Evolutionary conservation across 1,284 basidiomycete species (phyloP).

Genomic region (Coriolopsis trogii): DNA sequence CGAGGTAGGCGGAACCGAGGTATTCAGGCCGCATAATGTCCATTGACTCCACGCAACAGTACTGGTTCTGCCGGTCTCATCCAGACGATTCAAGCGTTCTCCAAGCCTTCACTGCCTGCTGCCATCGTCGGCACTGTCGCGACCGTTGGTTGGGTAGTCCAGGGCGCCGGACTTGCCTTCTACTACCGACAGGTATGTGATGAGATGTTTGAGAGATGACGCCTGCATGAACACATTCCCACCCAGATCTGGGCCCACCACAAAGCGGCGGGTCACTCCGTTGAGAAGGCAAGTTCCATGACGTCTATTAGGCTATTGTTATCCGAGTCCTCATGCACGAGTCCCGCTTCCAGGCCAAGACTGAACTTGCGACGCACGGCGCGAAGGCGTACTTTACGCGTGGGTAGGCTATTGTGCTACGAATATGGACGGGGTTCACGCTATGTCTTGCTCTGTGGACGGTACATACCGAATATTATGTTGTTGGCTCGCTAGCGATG

Average conservation of each 20-base stretch:
- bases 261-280: conserved; percentile 79
- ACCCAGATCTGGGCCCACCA: conserved; percentile 83
- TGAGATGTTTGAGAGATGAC: too few relatives aligned
- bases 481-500: background rate
- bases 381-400: conserved; percentile 87
- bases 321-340: conserved; percentile 19
- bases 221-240: too few relatives aligned
- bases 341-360: conserved; percentile 65
- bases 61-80: conserved; percentile 97
- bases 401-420: conserved; percentile 46
- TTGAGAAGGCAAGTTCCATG: conserved; percentile 67
- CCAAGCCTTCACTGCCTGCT: conserved; percentile 64
- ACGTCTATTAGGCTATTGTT: background rate
- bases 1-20: conserved; percentile 48
- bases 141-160: conserved; percentile 86
- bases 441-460: conserved; percentile 15
- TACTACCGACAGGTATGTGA: conserved; percentile 75
- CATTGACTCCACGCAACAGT: conserved; percentile 43
- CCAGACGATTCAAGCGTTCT: conserved; percentile 83
- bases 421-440: background rate
- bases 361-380: conserved; percentile 84
- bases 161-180: conserved; percentile 82
- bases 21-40: background rate
- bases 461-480: conserved; percentile 5
- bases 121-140: conserved; percentile 81